Evolutionary conservation across 2,329 filamentous ascomycete genomes (phyloP).

Genomic region (Sclerotinia borealis): DNA sequence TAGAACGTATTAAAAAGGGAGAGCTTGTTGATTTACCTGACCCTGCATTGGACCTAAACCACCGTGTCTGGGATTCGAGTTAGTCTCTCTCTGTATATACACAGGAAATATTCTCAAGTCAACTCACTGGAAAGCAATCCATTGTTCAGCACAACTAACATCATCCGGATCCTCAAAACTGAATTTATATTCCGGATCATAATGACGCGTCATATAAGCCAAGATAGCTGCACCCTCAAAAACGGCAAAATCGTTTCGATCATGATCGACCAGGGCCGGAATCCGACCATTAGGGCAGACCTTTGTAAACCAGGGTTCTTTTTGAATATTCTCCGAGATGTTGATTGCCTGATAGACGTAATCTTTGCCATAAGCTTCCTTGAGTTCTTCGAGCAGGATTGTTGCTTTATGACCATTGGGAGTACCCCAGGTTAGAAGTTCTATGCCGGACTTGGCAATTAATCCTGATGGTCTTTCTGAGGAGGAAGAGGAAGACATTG

Average conservation of each 20-base stretch:
- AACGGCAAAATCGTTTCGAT: conserved; percentile 53
- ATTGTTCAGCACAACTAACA: conserved; percentile 46
- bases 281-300: conserved; percentile 60
- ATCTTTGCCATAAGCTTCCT: conserved; percentile 54
- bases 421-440: conserved; percentile 54
- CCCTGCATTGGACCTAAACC: conserved; percentile 9
- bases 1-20: conserved; percentile 40
- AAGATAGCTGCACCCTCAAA: conserved; percentile 74
- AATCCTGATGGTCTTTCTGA: conserved; percentile 44
- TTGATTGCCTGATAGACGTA: conserved; percentile 55
- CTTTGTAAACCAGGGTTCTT: conserved; percentile 60
- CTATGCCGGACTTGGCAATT: conserved; percentile 57
- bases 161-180: conserved; percentile 50
- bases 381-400: conserved; percentile 60
- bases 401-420: conserved; percentile 52
- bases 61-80: not conserved
- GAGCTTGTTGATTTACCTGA: not conserved
- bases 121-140: conserved; percentile 55
- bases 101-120: not conserved
- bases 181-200: conserved; percentile 63
- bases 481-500: conserved; percentile 26
- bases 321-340: conserved; percentile 57
- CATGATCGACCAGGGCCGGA: conserved; percentile 60
- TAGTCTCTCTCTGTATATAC: not conserved
- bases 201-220: conserved; percentile 65